phyloP scores from a whole-genome alignment of 306 rosid genomes.

The Ormosia semicastrata region DNA sequence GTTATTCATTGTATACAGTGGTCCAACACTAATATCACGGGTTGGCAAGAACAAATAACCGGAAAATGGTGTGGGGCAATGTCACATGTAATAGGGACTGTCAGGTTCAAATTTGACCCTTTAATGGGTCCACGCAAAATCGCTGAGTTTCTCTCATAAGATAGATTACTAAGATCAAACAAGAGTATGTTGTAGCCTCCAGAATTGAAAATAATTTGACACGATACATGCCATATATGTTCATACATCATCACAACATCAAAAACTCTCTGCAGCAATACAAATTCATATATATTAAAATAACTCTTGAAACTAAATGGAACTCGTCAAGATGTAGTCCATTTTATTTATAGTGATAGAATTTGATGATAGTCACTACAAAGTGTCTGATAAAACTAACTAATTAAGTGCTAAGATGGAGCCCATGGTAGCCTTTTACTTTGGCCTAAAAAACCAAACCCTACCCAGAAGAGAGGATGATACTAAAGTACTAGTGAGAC shows the following conservation, averaged over 20 bases:
- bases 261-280: background rate
- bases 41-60: conserved; percentile 41
- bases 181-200: conserved; percentile 22
- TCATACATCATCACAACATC: background rate
- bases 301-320: background rate
- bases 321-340: conserved; percentile 29
- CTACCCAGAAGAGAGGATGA: conserved; percentile 33
- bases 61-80: conserved; percentile 50
- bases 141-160: conserved; percentile 30
- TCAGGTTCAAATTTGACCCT: conserved; percentile 39
- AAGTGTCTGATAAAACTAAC: conserved; percentile 7
- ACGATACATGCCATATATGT: background rate
- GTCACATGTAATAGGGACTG: conserved; percentile 40
- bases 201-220: conserved; percentile 22
- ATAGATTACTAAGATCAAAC: conserved; percentile 24
- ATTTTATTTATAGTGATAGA: conserved; percentile 34
- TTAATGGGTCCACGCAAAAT: conserved; percentile 23
- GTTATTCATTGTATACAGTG: conserved; percentile 41
- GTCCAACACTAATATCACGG: conserved; percentile 56
- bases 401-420: conserved; percentile 32
- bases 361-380: conserved; percentile 33
- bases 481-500: conserved; percentile 2
- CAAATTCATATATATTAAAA: background rate
- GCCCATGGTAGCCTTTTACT: conserved; percentile 30
- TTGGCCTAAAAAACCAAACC: conserved; percentile 51